Base-by-base conservation (phyloP, 2,329 filamentous ascomycete species). In the Xylogone sp. region DNA sequence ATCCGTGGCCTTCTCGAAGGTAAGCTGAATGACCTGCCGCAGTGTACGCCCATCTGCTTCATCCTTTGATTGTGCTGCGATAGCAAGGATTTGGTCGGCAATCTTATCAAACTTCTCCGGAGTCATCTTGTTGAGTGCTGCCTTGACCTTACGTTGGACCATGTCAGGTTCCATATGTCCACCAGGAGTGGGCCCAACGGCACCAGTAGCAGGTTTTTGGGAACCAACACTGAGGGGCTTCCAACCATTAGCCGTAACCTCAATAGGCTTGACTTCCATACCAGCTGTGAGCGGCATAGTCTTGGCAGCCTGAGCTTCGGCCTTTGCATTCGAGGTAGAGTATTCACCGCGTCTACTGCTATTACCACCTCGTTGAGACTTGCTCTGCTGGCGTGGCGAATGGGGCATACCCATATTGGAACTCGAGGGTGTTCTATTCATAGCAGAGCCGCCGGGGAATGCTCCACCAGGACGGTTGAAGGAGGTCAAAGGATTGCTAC, bases 61-160 rank as follows among this genome's bases (percentile, higher is more conserved):
- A 62, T 96, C 88, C 80, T 96, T 96, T 49, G 93, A 97, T 69
- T 99, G 94, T 20, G 84, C 88, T 22, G 93, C 91, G 68, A 99
- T 99, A 49, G 84, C 79, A 24, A 99, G 81, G 56, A 99, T 96
- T 70, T 97, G 91, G 56, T 92, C 88, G 6, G 94, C 84, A 61
- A 99, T 96, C 75, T 87, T 91, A 68, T 96, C 92, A 64, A 99
- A 99, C 68, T 97, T 99, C 75, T 99, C 94, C 0, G 94, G 94
- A 0, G 94, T 97, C 94, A 99, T 97, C 87, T 99, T 99, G 84
- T 99, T 99, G 64, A 99, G 78, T 55, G 89, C 89, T 58, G 91
- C 88, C 85, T 99, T 99, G 69, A 99, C 94, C 85, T 99, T 99
- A 62, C 93, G 87, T 76, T 99, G 94, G 53, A 99, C 94, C 77